phyloP scores from a whole-genome alignment of 257 asterid species.

The Petunia secreta region DNA sequence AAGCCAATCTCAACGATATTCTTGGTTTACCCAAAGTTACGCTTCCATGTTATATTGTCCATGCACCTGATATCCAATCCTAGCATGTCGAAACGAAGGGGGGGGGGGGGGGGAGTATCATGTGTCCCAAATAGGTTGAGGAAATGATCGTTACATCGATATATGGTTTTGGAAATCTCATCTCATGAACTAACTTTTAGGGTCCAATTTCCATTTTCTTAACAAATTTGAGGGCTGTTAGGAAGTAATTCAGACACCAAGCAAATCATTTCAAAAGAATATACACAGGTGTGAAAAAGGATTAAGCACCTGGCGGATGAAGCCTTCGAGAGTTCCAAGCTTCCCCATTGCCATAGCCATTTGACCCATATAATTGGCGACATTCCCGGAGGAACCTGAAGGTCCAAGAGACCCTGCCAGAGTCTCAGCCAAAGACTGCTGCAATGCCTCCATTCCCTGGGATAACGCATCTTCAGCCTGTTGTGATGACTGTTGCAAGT shows the following conservation, averaged over 20 bases:
- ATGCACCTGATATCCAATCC: too few relatives aligned
- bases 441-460: constrained; percentile 98
- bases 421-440: constrained; percentile 88
- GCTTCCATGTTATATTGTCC: too few relatives aligned
- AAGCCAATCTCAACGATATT: too few relatives aligned
- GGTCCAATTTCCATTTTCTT: too few relatives aligned
- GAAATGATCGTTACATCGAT: too few relatives aligned
- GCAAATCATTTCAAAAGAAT: neutral
- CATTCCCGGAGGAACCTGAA: constrained; percentile 78
- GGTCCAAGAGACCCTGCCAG: constrained; percentile 90
- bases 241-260: constrained; percentile 15
- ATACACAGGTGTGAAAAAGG: neutral
- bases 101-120: too few relatives aligned
- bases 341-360: constrained; percentile 99
- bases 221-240: neutral
- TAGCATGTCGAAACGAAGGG: too few relatives aligned
- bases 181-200: too few relatives aligned
- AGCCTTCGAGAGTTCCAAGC: constrained; percentile 90
- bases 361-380: constrained; percentile 96
- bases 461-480: constrained; percentile 95
- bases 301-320: constrained; percentile 80
- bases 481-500: constrained; percentile 86
- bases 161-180: too few relatives aligned
- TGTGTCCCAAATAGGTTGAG: too few relatives aligned
- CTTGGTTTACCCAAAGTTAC: too few relatives aligned